phyloP scores from a whole-genome alignment of 148 eudicot genomes.

The Oxyria digyna region DNA sequence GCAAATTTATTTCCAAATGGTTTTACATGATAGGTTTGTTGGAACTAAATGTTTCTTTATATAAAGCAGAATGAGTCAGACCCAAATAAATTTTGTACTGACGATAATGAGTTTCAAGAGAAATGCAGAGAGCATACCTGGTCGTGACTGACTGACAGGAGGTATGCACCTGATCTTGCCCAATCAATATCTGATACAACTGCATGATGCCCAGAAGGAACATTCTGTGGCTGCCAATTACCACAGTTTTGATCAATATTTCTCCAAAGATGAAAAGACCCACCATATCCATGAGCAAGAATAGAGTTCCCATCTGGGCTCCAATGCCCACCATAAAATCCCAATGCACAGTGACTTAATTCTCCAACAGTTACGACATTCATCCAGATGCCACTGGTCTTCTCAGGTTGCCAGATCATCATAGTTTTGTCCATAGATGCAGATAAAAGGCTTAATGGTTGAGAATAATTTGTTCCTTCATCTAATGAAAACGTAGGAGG shows the following conservation, averaged over 20 bases:
- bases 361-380: slow-evolving; percentile 97
- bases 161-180: slow-evolving; percentile 69
- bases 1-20: background rate
- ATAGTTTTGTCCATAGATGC: slow-evolving; percentile 98
- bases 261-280: slow-evolving; percentile 93
- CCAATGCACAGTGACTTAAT: slow-evolving; percentile 92
- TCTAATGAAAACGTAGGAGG: slow-evolving; percentile 41
- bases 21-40: background rate
- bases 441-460: slow-evolving; percentile 72
- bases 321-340: slow-evolving; percentile 98
- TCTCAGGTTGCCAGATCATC: slow-evolving; percentile 99
- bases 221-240: slow-evolving; percentile 89
- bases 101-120: background rate
- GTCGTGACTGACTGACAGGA: slow-evolving; percentile 87
- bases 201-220: slow-evolving; percentile 85
- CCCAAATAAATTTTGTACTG: background rate
- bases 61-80: no score
- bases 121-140: slow-evolving; percentile 41
- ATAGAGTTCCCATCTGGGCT: slow-evolving; percentile 62
- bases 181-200: slow-evolving; percentile 73
- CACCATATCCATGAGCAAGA: slow-evolving; percentile 98
- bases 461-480: slow-evolving; percentile 32
- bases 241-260: slow-evolving; percentile 51
- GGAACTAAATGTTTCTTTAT: background rate
- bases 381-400: slow-evolving; percentile 91